A percentile compares a stretch with the other conserved stretches of the same genome.
Evolutionary conservation across 495 filamentous ascomycete genomes (phyloP).

Genomic region (Trichoderma gamsii): DNA sequence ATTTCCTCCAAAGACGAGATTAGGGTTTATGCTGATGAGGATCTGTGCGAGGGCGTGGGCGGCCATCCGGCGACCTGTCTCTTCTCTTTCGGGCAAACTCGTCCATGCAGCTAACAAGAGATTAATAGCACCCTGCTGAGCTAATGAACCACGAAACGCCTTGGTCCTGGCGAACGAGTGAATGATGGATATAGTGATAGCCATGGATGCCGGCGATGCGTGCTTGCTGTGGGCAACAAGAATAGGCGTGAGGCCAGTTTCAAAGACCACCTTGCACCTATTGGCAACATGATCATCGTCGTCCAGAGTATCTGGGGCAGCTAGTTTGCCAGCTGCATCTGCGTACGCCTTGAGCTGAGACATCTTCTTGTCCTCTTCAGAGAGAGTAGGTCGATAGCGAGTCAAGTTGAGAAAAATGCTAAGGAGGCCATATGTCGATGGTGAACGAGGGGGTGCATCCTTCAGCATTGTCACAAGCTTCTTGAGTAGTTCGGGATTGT

Average conservation of each 20-base stretch:
- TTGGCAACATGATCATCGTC: conserved; percentile 66
- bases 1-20: conserved; percentile 74
- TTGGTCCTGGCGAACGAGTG: conserved; percentile 64
- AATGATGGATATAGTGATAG: conserved; percentile 67
- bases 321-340: conserved; percentile 61
- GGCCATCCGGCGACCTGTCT: conserved; percentile 51
- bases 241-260: conserved; percentile 65
- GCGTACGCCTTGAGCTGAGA: conserved; percentile 88
- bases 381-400: conserved; percentile 65
- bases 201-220: conserved; percentile 56
- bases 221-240: conserved; percentile 66
- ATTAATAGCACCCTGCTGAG: conserved; percentile 87
- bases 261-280: conserved; percentile 71
- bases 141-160: conserved; percentile 68
- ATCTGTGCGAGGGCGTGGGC: conserved; percentile 89
- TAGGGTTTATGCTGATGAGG: conserved; percentile 80
- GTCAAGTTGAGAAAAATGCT: conserved; percentile 81
- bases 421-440: conserved; percentile 76
- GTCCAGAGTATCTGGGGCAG: conserved; percentile 59
- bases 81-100: conserved; percentile 48
- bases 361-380: conserved; percentile 89
- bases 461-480: conserved; percentile 59
- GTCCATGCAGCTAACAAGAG: conserved; percentile 65
- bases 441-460: conserved; percentile 54
- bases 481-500: conserved; percentile 58